Base-by-base conservation (phyloP, 129 eudicot genomes). In the Calendula officinalis region DNA sequence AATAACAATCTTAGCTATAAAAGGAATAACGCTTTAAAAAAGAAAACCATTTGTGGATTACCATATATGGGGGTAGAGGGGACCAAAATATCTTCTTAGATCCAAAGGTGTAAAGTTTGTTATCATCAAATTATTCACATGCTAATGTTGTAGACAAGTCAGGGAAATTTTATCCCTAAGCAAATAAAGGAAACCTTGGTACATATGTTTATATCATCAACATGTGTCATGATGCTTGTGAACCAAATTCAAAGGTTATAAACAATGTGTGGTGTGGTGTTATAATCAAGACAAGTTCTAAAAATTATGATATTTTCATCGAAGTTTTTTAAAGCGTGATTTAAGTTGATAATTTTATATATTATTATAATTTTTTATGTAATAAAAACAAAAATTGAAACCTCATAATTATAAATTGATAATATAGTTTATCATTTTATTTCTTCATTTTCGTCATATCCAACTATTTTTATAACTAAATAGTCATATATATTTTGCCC, bases 61-160 rank as follows among this genome's bases (percentile, higher is more conserved):
- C 67, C 74, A 27, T 46, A 58, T 34, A 46, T 46, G 66, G 35
- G 7, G 41, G 8, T 58, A 36, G 12, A 36, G 67, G 48, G 49
- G 59, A 69, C 74, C 74, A 57, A 69, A 58, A 58, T 58, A 46
- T 69, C 66, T 69, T 61, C 13, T 0, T 35, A 46, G 47, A 46
- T 12, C 38, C 0, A 50, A 69, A 69, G 74, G 66, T 56, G 66
- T 22, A 57, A 37, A 44, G 65, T 69, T 56, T 35, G 15, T 47
- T 36, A 45, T 45, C 74, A 69, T 27, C 57, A 57, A 69, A 68
- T 56, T 10, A 47, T 46, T 57, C 74, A 69, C 67, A 69, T 69
- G 74, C 49, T 57, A 35, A 13, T 56, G 66, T 27, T 51, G 71
- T 65, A 22, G 37, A 38, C 71, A 51, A 66, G 71, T 52, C 45